Conservation (phyloP, 2,329 filamentous ascomycete species). For the Chrysoporthe austroafricana region DNA sequence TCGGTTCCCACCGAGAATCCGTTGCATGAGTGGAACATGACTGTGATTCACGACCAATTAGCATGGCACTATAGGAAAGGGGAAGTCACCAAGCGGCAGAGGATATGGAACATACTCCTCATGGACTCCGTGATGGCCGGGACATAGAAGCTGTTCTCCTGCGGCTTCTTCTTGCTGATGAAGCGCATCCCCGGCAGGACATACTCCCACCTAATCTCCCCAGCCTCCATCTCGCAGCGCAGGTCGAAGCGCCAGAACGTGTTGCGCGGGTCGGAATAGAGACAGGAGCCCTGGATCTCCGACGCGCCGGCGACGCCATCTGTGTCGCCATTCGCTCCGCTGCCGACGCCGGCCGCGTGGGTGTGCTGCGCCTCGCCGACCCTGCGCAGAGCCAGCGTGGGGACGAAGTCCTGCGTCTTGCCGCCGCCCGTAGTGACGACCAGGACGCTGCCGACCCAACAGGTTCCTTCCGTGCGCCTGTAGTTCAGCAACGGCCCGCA, state of each 20-base stretch:
- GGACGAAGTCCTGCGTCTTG: constrained; percentile 57
- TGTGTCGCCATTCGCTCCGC: constrained; percentile 34
- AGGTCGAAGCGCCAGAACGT: constrained; percentile 96
- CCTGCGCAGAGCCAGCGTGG: constrained; percentile 61
- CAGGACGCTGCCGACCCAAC: constrained; percentile 85
- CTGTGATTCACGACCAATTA: constrained; percentile 8
- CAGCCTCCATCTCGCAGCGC: constrained; percentile 71
- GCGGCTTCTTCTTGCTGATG: constrained; percentile 58
- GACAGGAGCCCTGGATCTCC: constrained; percentile 57
- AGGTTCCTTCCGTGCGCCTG: constrained; percentile 67
- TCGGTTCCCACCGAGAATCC: constrained; percentile 91
- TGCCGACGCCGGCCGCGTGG: constrained; percentile 33
- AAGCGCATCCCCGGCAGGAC: constrained; percentile 68
- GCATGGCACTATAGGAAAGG: neutral
- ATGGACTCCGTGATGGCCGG: constrained; percentile 84
- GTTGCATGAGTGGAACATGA: constrained; percentile 87
- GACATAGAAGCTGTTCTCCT: constrained; percentile 77
- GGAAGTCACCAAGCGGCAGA: neutral
- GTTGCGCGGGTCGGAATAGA: constrained; percentile 68
- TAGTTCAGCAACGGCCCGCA: constrained; percentile 81
- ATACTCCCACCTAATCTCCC: constrained; percentile 81
- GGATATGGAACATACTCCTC: constrained; percentile 76
- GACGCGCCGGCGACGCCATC: constrained; percentile 25
- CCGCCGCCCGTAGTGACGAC: constrained; percentile 77
- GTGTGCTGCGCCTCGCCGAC: constrained; percentile 35